Evolutionary conservation across 495 filamentous ascomycete species (phyloP), one percentile per base, ranked within the genome.

Genomic region (Aspergillus conjunctus): DNA sequence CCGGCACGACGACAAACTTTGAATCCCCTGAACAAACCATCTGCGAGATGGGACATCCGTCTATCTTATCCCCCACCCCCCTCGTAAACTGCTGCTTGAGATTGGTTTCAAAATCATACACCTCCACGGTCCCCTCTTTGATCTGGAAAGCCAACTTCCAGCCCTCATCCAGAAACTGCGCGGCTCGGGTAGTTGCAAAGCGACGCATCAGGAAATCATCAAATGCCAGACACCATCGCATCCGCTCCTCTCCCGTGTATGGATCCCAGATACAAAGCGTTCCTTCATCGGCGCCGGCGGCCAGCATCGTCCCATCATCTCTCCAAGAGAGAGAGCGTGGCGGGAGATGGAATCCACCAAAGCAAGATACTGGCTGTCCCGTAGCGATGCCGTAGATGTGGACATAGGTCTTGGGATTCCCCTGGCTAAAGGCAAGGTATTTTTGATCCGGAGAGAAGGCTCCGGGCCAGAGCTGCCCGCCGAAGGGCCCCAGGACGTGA

Each of bases 361-460:
- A 34, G 21, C n/a, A 48, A 5, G 56, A 57, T 12, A 65, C 30
- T 0, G 56, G 18, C 6, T 22, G 9, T 0, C 53, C 60, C 15
- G 52, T 63, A 9, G 17, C 5, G 30, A 68, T 48, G n/a, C 56
- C 33, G 41, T 64, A 60, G n/a, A 70, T 59, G n/a, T 54, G 18
- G 12, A 71, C n/a, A 7, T 52, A 34, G 11, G 20, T 6, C 17
- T 62, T 7, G 62, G 18, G 44, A 26, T 33, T 61, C 31, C 62
- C 64, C 20, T 66, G 54, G 32, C 60, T 59, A 11, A 66, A 44
- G 11, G 61, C 66, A 18, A 69, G 58, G 45, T 58, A 45, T 14
- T 61, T 61, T 9, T 54, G 43, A 48, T 71, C 68, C 3, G 62
- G 59, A 15, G 67, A 68, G 58, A 69, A 71, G 20, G 66, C 68